These are phyloP conservation scores for Oryza nivara DNA, from an alignment of 176 grass and related monocot genomes.

Conservation along the genomic window DNA sequence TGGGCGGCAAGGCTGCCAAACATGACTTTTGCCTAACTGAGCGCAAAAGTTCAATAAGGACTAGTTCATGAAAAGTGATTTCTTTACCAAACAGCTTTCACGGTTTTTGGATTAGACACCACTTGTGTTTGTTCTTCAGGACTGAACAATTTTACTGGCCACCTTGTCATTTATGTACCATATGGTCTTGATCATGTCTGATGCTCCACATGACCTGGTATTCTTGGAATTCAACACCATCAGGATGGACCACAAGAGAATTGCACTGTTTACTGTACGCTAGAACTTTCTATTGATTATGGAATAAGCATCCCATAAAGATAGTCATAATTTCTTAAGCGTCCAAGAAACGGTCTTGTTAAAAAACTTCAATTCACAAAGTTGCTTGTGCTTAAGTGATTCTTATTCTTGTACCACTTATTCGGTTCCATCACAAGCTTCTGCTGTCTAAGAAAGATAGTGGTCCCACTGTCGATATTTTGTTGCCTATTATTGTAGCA, in stretches of 20 bases:
- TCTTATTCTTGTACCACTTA: slow-evolving; percentile 52
- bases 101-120: neutral
- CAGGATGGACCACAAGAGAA: neutral
- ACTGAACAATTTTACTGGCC: slow-evolving; percentile 6
- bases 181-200: neutral
- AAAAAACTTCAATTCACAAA: slow-evolving; percentile 9
- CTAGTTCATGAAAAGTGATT: neutral
- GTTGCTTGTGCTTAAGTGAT: slow-evolving; percentile 25
- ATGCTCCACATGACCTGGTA: neutral
- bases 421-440: slow-evolving; percentile 31
- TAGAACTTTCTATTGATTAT: neutral
- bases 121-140: neutral
- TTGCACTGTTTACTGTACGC: slow-evolving; percentile 9
- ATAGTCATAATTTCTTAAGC: slow-evolving; percentile 22
- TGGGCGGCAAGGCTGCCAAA: neutral
- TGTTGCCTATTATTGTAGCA: slow-evolving; percentile 25
- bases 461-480: neutral
- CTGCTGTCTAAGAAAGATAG: neutral
- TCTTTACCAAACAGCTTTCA: neutral
- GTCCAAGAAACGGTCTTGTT: slow-evolving; percentile 23
- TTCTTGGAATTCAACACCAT: neutral
- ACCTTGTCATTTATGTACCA: neutral
- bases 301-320: slow-evolving; percentile 2
- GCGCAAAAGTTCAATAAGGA: neutral
- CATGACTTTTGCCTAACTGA: neutral